phyloP scores from a whole-genome alignment of 1,284 basidiomycete genomes.

The Fistulinella cinereoalba region DNA sequence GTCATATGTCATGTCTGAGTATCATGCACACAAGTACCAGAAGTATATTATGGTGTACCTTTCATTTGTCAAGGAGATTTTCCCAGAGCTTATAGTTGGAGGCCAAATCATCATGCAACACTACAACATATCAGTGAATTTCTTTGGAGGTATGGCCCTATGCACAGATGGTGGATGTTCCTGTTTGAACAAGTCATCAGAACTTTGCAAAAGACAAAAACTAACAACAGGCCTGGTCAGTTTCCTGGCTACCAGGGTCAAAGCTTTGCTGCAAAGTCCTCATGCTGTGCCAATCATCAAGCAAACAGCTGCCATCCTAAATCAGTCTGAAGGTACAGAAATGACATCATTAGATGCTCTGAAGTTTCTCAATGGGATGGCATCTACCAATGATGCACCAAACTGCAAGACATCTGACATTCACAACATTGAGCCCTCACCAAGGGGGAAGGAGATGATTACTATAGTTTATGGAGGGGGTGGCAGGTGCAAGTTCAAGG shows the following conservation, averaged over 20 bases:
- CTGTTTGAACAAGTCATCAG: conserved; percentile 26
- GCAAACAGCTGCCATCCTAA: no score
- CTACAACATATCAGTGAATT: conserved; percentile 20
- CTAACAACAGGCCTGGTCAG: conserved; percentile 15
- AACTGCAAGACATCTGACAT: no score
- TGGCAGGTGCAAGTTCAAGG: no score
- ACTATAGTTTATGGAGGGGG: no score
- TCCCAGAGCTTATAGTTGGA: conserved; percentile 8
- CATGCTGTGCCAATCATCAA: neutral
- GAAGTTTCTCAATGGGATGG: no score
- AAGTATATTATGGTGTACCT: conserved; percentile 18
- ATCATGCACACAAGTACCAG: conserved; percentile 7
- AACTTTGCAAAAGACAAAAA: conserved; percentile 20
- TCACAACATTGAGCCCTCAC: no score
- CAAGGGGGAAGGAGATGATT: no score
- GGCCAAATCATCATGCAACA: conserved; percentile 20
- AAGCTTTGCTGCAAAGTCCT: neutral
- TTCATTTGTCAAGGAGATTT: conserved; percentile 6
- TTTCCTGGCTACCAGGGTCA: neutral
- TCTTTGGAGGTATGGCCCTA: conserved; percentile 20
- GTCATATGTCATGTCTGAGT: conserved; percentile 10
- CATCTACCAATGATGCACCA: no score
- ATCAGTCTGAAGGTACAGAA: no score
- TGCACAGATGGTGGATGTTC: conserved; percentile 30
- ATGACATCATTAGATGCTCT: no score